phyloP scores from a whole-genome alignment of 352 stramenopile genomes.

The Pythium aphanidermatum region DNA sequence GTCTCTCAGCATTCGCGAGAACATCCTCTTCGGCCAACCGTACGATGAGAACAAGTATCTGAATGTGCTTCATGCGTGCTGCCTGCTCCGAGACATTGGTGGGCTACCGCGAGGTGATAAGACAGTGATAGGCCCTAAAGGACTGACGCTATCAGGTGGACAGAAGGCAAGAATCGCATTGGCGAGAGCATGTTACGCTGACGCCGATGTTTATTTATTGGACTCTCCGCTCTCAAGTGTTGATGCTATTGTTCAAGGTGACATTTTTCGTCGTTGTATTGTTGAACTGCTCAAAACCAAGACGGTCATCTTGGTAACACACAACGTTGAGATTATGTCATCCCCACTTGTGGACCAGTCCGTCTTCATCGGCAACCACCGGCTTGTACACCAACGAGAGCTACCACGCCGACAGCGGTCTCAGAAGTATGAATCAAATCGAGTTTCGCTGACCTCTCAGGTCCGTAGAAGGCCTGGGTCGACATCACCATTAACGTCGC shows the following conservation, averaged over 20 bases:
- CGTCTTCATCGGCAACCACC: constrained; percentile 5
- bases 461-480: too few relatives aligned
- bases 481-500: too few relatives aligned
- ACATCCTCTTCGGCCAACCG: constrained; percentile 85
- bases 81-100: constrained; percentile 68
- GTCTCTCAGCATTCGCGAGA: constrained; percentile 88
- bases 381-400: background rate
- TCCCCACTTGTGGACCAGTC: constrained; percentile 10
- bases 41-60: constrained; percentile 31
- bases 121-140: constrained; percentile 91
- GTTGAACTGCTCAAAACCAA: constrained; percentile 14
- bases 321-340: constrained; percentile 39
- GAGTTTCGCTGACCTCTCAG: too few relatives aligned
- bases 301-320: constrained; percentile 83
- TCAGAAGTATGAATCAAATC: too few relatives aligned
- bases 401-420: background rate
- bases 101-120: constrained; percentile 68
- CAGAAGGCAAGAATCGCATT: constrained; percentile 68
- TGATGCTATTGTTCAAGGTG: constrained; percentile 85
- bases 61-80: constrained; percentile 48
- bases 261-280: constrained; percentile 54
- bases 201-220: constrained; percentile 60
- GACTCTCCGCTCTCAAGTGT: constrained; percentile 88
- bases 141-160: constrained; percentile 87
- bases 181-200: constrained; percentile 38